phyloP scores from a whole-genome alignment of 345 rosid species.

The Eucalyptus cladocalyx region DNA sequence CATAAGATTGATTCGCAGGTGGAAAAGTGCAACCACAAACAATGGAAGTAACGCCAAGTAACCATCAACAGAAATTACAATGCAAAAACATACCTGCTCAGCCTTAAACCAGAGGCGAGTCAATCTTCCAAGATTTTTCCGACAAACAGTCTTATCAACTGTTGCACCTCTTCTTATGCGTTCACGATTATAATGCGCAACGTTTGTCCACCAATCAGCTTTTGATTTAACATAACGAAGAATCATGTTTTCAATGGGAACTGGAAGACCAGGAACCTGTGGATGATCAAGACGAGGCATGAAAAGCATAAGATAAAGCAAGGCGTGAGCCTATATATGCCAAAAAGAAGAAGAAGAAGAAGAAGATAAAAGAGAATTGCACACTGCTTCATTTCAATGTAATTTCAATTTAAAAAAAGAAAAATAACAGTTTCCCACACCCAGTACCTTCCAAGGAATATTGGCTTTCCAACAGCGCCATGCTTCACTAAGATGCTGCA shows the following conservation, averaged over 20 bases:
- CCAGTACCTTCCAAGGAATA: conserved; percentile 84
- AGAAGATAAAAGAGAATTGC: not conserved
- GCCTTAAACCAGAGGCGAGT: conserved; percentile 99
- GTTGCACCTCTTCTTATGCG: conserved; percentile 99
- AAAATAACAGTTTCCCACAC: not conserved
- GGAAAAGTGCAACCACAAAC: not conserved
- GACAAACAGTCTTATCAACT: conserved; percentile 94
- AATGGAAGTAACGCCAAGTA: not conserved
- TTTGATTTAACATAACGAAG: conserved; percentile 95
- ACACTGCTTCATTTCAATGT: not conserved
- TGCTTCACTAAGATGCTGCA: conserved; percentile 99
- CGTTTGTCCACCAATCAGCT: conserved; percentile 99
- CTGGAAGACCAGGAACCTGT: conserved; percentile 93
- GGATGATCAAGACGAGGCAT: not conserved
- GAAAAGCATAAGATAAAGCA: not conserved
- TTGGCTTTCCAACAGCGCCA: conserved; percentile 99
- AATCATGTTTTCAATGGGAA: conserved; percentile 97
- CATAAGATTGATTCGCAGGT: not conserved
- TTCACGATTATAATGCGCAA: conserved; percentile 96
- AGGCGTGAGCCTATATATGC: no score
- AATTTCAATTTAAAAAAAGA: not conserved
- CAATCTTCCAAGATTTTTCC: conserved; percentile 93
- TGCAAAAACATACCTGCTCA: conserved; percentile 51
- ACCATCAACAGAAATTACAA: not conserved
- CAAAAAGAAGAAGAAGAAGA: not conserved